phyloP scores from a whole-genome alignment of 1,139 yeast species.

The Arxiozyma bovina region DNA sequence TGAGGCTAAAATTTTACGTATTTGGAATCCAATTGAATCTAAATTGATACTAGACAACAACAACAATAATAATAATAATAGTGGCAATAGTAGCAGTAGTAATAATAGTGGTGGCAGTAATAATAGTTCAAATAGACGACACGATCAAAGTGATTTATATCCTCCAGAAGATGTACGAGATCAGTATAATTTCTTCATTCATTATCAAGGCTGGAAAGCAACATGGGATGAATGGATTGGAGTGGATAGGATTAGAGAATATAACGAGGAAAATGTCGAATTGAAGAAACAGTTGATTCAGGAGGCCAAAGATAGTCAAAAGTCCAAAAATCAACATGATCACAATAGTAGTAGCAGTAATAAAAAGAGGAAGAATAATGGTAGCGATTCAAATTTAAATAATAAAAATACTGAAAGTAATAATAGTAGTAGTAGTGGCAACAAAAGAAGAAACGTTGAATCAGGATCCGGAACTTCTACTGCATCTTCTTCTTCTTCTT shows the following conservation, averaged over 20 bases:
- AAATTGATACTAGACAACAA: background rate
- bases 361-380: slow-evolving; percentile 13
- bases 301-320: slow-evolving; percentile 33
- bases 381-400: background rate
- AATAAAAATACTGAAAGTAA: background rate
- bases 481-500: background rate
- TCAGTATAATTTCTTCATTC: slow-evolving; percentile 54
- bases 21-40: background rate
- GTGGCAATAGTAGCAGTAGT: background rate
- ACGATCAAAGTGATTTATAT: slow-evolving; percentile 13
- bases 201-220: slow-evolving; percentile 91
- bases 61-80: too few species aligned
- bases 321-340: slow-evolving; percentile 8
- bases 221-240: slow-evolving; percentile 62
- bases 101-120: slow-evolving; percentile 3
- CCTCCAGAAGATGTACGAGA: slow-evolving; percentile 40
- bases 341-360: slow-evolving; percentile 4
- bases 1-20: slow-evolving; percentile 64
- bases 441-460: background rate
- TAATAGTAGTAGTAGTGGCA: background rate
- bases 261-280: slow-evolving; percentile 58
- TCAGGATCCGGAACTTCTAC: background rate
- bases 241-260: slow-evolving; percentile 54
- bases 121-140: slow-evolving; percentile 13
- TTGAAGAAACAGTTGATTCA: slow-evolving; percentile 56